Conservation (phyloP, 106 monocot species). For the Platanthera zijinensis region DNA sequence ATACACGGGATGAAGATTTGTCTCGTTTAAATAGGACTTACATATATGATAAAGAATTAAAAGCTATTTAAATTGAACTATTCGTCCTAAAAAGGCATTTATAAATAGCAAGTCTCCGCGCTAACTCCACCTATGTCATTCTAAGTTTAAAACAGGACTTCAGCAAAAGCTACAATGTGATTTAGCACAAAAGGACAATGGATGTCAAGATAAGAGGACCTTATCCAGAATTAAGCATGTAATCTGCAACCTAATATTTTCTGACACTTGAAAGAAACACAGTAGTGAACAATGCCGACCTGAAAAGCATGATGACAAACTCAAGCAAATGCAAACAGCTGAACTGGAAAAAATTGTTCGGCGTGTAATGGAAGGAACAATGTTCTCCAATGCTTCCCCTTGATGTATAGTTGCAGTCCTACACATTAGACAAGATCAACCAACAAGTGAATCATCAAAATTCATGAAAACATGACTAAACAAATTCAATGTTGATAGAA, state of each 20-base stretch:
- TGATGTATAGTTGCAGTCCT: slow-evolving; percentile 19
- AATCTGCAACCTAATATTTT: background rate
- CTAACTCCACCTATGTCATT: background rate
- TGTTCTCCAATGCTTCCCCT: slow-evolving; percentile 17
- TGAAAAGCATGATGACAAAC: slow-evolving; percentile 82
- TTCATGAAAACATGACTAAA: background rate
- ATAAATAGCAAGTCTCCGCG: background rate
- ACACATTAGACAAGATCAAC: slow-evolving; percentile 10
- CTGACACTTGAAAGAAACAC: background rate
- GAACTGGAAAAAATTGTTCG: slow-evolving; percentile 45
- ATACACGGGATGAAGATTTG: background rate
- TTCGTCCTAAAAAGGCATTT: background rate
- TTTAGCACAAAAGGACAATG: background rate
- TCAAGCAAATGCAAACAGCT: slow-evolving; percentile 26
- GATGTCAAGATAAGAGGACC: background rate
- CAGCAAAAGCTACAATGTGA: background rate
- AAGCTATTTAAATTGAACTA: background rate
- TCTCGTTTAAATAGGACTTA: background rate
- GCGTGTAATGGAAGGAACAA: slow-evolving; percentile 28
- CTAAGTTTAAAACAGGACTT: background rate
- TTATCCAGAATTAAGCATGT: background rate
- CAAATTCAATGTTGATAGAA: background rate
- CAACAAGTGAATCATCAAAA: background rate
- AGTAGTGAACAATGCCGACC: slow-evolving; percentile 43
- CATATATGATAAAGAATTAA: background rate